Evolutionary conservation across 2,329 filamentous ascomycete species (phyloP), one percentile per base, ranked within the genome.

Genomic region (Alternaria ethzedia): DNA sequence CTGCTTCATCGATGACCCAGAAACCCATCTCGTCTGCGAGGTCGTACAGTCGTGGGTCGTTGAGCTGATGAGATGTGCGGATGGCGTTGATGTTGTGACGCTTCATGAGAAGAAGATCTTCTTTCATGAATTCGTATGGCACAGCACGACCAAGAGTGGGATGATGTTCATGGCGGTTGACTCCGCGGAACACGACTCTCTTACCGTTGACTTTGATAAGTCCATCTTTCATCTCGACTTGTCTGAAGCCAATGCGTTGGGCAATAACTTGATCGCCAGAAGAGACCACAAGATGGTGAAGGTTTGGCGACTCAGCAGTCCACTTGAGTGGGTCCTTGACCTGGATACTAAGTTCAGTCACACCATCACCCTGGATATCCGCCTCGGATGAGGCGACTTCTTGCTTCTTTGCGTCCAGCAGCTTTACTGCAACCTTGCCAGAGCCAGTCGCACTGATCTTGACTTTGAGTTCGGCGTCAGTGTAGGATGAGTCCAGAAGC

Each of bases 141-240:
- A 91, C 88, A 1, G 89, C 84, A 0, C 90, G 87, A 4, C 90
- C 90, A 26, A 85, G 84, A 11, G 80, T 79, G 0, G 89, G 88
- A 70, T 92, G 89, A 70, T 93, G 90, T 61, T 93, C 90, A 70
- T 92, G 90, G 15, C 90, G 82, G 74, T 92, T 92, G 15, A 88
- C 87, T 15, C 90, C 90, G 26, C 87, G 84, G 66, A 92, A 83
- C 3, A 87, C 83, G 54, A 92, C 84, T 2, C 86, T 81, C 26
- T 83, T 82, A 5, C 89, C 89, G 61, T 91, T 92, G 67, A 91
- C 88, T 23, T 82, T 82, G 68, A 90, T 82, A 46, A 89, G 76
- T 1, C 88, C 87, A 51, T 88, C 82, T 58, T 86, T 87, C 54
- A 90, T 82, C 77, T 91, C 88, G 4, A 90, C 85, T 50, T 85